Evolutionary conservation across 805 yeast species (phyloP).

Genomic region (Metschnikowia sp.): DNA sequence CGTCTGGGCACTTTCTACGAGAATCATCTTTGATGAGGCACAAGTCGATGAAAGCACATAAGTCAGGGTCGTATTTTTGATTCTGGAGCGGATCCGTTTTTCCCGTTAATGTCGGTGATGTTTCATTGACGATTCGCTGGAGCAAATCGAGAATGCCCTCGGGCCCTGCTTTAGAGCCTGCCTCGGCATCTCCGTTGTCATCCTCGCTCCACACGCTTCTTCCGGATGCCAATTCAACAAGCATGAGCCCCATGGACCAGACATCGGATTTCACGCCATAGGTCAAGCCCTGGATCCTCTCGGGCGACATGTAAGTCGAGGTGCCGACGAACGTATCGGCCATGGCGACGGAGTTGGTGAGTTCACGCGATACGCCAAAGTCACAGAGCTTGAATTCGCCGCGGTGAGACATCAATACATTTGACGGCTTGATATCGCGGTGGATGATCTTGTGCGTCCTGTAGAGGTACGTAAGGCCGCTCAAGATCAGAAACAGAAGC

Average conservation of each 20-base stretch:
- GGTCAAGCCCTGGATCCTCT: constrained; percentile 90
- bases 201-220: constrained; percentile 67
- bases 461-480: constrained; percentile 80
- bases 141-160: constrained; percentile 86
- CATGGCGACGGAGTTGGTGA: constrained; percentile 75
- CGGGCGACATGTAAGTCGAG: constrained; percentile 95
- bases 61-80: constrained; percentile 37
- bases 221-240: constrained; percentile 86
- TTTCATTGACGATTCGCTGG: constrained; percentile 91
- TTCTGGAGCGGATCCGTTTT: constrained; percentile 29
- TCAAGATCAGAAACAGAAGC: constrained; percentile 70
- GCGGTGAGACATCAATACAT: constrained; percentile 78
- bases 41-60: constrained; percentile 66
- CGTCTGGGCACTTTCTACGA: constrained; percentile 70
- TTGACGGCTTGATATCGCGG: constrained; percentile 94
- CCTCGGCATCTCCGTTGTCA: constrained; percentile 3
- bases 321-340: constrained; percentile 99
- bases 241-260: constrained; percentile 93
- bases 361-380: constrained; percentile 92
- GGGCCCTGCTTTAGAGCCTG: constrained; percentile 44
- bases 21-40: constrained; percentile 71
- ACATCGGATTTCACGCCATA: constrained; percentile 96
- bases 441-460: constrained; percentile 85
- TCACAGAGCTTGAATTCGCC: constrained; percentile 93
- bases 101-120: constrained; percentile 64